Base-by-base conservation (phyloP, 495 filamentous ascomycete genomes). In the Penicillium roqueforti region DNA sequence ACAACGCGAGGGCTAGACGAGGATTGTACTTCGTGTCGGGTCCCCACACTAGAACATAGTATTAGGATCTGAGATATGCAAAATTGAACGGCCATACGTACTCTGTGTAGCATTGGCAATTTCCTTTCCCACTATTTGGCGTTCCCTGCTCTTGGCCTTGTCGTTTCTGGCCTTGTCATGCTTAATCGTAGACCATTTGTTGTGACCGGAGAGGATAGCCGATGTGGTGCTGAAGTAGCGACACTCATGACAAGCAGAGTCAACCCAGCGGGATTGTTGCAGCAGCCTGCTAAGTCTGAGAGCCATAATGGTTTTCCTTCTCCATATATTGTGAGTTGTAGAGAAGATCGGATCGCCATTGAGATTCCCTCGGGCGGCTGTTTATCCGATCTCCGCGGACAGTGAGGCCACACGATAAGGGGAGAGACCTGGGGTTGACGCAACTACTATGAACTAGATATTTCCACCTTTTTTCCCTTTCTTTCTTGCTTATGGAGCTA, bases 141-240 rank as follows among this genome's bases (percentile, higher is more conserved):
- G 77, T 57, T 77, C 76, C 53, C 70, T 82, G 66, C 69, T 76
- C 62, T 75, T 79, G 11, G 63, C 70, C 65, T 73, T 74, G 71
- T 97, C 92, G 56, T 83, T 83, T 58, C 83, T 86, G 36, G 82
- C 88, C 69, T 99, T 99, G 72, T 92, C 89, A 67, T 99, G 95
- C 58, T 84, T 87, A 71, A 97, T 97, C 57, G 92, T 93, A 32
- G 89, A 88, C 93, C 93, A 99, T 66, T 87, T 84, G 67, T 83
- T 96, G 71, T 96, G 90, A 31, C 92, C 91, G 40, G 87, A 87
- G 28, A 70, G 69, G 6, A 76, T 57, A 5, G 58, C 26, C 2
- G 79, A 43, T 18, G 76, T 77, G 18, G 77, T 77, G 26, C 77
- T 74, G 64, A 92, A 86, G 47, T 58, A 55, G 34, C 72, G 68